phyloP scores from a whole-genome alignment of 2,329 filamentous ascomycete species.

The Cryphonectria naterciae region DNA sequence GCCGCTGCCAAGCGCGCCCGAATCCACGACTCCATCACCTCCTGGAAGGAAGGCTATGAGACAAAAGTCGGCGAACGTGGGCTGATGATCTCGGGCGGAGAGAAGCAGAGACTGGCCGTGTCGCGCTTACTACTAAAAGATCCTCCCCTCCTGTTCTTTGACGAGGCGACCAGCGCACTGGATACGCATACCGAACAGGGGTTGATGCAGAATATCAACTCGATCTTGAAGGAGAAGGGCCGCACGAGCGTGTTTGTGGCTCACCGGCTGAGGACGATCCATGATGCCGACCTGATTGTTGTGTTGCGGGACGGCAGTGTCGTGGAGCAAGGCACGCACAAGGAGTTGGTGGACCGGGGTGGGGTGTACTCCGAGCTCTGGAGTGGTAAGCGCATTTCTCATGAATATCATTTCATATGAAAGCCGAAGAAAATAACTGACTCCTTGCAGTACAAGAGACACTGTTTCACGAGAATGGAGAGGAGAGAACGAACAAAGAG shows the following conservation, averaged over 20 bases:
- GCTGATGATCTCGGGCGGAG: slow-evolving; percentile 94
- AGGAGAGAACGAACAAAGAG: slow-evolving; percentile 43
- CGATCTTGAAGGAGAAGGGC: slow-evolving; percentile 83
- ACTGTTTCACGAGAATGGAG: slow-evolving; percentile 54
- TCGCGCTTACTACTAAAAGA: slow-evolving; percentile 86
- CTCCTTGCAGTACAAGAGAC: slow-evolving; percentile 62
- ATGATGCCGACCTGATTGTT: slow-evolving; percentile 90
- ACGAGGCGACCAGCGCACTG: slow-evolving; percentile 89
- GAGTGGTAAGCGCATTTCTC: slow-evolving; percentile 67
- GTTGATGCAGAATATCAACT: slow-evolving; percentile 89
- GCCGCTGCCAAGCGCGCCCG: slow-evolving; percentile 81
- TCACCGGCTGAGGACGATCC: slow-evolving; percentile 89
- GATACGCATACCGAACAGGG: slow-evolving; percentile 94
- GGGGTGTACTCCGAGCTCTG: slow-evolving; percentile 89
- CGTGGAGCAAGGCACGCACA: slow-evolving; percentile 88
- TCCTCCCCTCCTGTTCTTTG: slow-evolving; percentile 88
- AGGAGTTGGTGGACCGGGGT: slow-evolving; percentile 75
- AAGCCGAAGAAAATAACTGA: slow-evolving; percentile 3
- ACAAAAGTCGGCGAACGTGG: slow-evolving; percentile 93
- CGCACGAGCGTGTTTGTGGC: slow-evolving; percentile 95
- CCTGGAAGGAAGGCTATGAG: slow-evolving; percentile 84
- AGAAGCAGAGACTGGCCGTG: slow-evolving; percentile 89
- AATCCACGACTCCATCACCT: slow-evolving; percentile 79
- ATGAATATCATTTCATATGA: background rate
- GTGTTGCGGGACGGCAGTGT: slow-evolving; percentile 83